These are phyloP conservation scores for Colletotrichum limetticola DNA, from an alignment of 2,329 filamentous ascomycete species.

Conservation along the genomic window DNA sequence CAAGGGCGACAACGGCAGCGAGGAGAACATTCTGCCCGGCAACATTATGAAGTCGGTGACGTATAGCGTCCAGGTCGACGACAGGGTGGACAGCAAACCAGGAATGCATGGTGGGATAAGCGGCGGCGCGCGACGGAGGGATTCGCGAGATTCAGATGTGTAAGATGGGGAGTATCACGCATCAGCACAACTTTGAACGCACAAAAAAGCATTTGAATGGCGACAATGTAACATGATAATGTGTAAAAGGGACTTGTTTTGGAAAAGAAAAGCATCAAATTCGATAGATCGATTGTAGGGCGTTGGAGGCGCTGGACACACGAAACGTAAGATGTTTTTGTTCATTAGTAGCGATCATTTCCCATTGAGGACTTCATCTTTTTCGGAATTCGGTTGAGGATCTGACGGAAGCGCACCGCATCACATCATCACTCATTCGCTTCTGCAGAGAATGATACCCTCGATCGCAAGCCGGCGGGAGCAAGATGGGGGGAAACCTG, in stretches of 20 bases:
- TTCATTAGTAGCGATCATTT: constrained; percentile 15
- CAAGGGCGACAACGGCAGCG: constrained; percentile 41
- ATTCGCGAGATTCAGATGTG: constrained; percentile 6
- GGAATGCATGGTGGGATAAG: not conserved
- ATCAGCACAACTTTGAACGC: not conserved
- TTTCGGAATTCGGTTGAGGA: not conserved
- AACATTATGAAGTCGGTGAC: constrained; percentile 55
- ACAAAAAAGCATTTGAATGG: not conserved
- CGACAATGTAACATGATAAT: not conserved
- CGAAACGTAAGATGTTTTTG: not conserved
- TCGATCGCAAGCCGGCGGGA: not conserved
- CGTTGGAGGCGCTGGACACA: not conserved
- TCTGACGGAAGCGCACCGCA: not conserved
- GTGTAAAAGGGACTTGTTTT: not conserved
- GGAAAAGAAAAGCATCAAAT: not conserved
- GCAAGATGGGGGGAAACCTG: not conserved
- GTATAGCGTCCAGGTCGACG: constrained; percentile 52
- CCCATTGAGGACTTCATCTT: not conserved
- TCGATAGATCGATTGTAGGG: not conserved
- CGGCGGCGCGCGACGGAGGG: not conserved
- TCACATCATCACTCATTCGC: not conserved
- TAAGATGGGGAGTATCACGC: not conserved
- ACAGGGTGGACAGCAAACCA: constrained; percentile 23
- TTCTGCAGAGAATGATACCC: not conserved
- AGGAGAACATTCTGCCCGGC: constrained; percentile 52